These are phyloP conservation scores for Lodderomyces beijingensis DNA, from an alignment of 1,139 yeast species.

Conservation along the genomic window DNA sequence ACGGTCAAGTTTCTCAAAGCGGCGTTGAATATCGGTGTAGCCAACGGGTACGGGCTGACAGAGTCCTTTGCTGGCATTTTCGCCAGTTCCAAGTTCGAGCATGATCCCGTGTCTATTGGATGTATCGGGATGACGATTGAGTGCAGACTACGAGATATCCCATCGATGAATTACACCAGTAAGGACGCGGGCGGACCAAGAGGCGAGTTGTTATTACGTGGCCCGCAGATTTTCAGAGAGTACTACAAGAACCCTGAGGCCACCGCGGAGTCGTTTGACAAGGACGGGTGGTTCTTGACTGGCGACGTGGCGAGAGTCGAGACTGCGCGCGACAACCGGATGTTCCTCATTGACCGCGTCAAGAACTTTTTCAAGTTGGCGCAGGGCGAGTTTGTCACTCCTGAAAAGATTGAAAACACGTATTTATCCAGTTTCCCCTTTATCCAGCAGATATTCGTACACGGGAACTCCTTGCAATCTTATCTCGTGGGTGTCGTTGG, in stretches of 20 bases:
- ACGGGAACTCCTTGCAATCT: constrained; percentile 63
- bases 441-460: constrained; percentile 32
- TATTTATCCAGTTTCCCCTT: constrained; percentile 32
- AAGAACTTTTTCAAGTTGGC: constrained; percentile 43
- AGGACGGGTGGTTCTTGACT: constrained; percentile 48
- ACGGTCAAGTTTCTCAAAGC: constrained; percentile 41
- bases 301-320: constrained; percentile 38
- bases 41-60: constrained; percentile 46
- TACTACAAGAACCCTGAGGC: constrained; percentile 39
- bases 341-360: constrained; percentile 38
- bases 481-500: constrained; percentile 65
- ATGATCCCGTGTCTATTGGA: constrained; percentile 41
- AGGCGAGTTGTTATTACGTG: constrained; percentile 40
- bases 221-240: constrained; percentile 34
- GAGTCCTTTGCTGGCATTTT: constrained; percentile 43
- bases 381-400: constrained; percentile 44
- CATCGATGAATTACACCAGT: constrained; percentile 33
- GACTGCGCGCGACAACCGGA: constrained; percentile 16
- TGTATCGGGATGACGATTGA: constrained; percentile 32
- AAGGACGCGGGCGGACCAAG: constrained; percentile 34
- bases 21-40: constrained; percentile 32
- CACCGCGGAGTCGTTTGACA: constrained; percentile 43
- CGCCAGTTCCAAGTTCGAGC: constrained; percentile 21
- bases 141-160: constrained; percentile 32
- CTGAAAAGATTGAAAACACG: constrained; percentile 38